These are phyloP conservation scores for Fusarium sp. DNA, from an alignment of 2,329 filamentous ascomycete genomes.

Conservation along the genomic window DNA sequence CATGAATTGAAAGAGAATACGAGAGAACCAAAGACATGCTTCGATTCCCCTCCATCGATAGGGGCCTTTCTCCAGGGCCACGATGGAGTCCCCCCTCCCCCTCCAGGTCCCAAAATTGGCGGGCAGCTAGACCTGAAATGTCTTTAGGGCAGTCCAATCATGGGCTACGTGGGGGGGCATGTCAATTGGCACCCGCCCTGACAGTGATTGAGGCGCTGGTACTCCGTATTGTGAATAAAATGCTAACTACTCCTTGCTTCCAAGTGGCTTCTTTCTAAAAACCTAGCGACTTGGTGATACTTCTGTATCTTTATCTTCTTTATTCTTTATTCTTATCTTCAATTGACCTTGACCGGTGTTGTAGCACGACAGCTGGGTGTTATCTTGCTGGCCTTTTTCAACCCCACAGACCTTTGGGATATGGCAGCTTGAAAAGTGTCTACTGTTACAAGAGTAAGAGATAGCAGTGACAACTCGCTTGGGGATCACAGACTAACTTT, in stretches of 20 bases:
- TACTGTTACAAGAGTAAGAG: background rate
- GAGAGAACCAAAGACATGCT: background rate
- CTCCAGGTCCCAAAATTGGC: slow-evolving; percentile 22
- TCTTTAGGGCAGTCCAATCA: slow-evolving; percentile 39
- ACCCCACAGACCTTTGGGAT: slow-evolving; percentile 24
- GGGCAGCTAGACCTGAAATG: slow-evolving; percentile 29
- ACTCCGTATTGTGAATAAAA: slow-evolving; percentile 14
- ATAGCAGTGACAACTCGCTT: background rate
- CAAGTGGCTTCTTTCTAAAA: background rate
- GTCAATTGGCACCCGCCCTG: slow-evolving; percentile 34
- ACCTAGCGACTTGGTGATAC: background rate
- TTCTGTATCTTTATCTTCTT: background rate
- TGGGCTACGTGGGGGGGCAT: slow-evolving; percentile 31
- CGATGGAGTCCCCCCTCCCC: slow-evolving; percentile 12
- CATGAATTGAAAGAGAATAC: background rate
- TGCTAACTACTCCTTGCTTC: background rate
- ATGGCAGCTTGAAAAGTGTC: slow-evolving; percentile 23
- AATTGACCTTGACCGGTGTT: background rate
- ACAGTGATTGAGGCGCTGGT: slow-evolving; percentile 15
- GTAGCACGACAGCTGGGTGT: background rate
- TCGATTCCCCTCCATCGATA: background rate
- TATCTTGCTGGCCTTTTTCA: slow-evolving; percentile 8
- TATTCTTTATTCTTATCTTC: background rate
- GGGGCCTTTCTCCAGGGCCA: slow-evolving; percentile 13
- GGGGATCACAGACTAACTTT: background rate